Percentiles rank a stretch among this genome's conserved stretches.
Evolutionary conservation across 345 rosid genomes (phyloP).

Genomic region (Passiflora organensis): DNA sequence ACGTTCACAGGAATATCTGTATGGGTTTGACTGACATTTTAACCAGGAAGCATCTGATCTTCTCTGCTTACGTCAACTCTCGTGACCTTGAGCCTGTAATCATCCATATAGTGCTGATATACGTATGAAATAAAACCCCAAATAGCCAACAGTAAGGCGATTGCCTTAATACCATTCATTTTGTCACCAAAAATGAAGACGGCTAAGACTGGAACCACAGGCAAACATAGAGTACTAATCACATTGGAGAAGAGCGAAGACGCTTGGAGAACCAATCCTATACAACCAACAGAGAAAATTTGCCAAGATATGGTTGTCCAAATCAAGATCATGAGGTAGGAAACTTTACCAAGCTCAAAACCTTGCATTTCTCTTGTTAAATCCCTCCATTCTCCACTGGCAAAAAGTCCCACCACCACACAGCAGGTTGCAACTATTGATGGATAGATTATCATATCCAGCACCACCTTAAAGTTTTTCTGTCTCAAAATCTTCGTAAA

Average conservation of each 20-base stretch:
- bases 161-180: constrained; percentile 11
- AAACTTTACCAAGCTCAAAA: constrained; percentile 8
- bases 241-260: constrained; percentile 25
- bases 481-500: constrained; percentile 34
- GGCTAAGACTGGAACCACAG: constrained; percentile 16
- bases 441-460: constrained; percentile 29
- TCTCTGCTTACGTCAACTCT: neutral
- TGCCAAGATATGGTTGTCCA: constrained; percentile 25
- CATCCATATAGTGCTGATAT: constrained; percentile 17
- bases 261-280: constrained; percentile 18
- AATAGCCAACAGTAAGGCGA: constrained; percentile 13
- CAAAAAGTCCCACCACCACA: constrained; percentile 13
- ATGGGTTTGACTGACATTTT: neutral
- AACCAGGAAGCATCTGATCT: neutral
- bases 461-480: constrained; percentile 26
- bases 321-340: constrained; percentile 14
- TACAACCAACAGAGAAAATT: constrained; percentile 8
- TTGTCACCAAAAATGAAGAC: constrained; percentile 17
- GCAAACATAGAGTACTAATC: constrained; percentile 10
- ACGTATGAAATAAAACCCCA: constrained; percentile 22
- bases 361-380: constrained; percentile 13
- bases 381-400: constrained; percentile 20
- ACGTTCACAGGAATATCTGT: too few species aligned
- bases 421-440: neutral
- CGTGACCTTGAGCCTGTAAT: neutral